Evolutionary conservation across 192 early-diverging fungal species (phyloP).

Genomic region (Geranomyces michiganensis): DNA sequence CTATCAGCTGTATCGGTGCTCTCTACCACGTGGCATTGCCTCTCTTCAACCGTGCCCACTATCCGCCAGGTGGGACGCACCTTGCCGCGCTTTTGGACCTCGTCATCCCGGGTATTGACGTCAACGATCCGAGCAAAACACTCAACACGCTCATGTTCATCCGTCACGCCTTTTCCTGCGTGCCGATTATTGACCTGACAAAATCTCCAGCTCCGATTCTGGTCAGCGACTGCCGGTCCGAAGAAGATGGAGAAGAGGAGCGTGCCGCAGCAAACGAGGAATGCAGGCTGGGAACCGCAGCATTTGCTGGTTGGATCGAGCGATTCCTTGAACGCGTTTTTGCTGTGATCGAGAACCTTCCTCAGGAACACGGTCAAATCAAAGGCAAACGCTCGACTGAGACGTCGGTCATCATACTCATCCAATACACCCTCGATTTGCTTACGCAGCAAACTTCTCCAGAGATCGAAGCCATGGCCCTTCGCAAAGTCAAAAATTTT

Average conservation of each 20-base stretch:
- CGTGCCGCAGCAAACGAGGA: conserved; percentile 68
- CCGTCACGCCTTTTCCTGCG: conserved; percentile 60
- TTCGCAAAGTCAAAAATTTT: conserved; percentile 63
- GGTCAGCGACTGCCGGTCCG: conserved; percentile 40
- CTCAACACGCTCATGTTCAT: conserved; percentile 72
- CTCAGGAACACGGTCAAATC: conserved; percentile 56
- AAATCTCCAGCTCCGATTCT: conserved; percentile 35
- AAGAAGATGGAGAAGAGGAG: conserved; percentile 49
- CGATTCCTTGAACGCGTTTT: conserved; percentile 81
- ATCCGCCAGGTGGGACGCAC: conserved; percentile 84
- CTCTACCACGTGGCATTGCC: conserved; percentile 72
- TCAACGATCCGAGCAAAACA: conserved; percentile 90
- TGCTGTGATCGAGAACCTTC: conserved; percentile 76
- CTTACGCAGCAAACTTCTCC: conserved; percentile 71
- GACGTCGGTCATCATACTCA: conserved; percentile 11
- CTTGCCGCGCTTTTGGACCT: conserved; percentile 76
- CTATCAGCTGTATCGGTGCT: conserved; percentile 76
- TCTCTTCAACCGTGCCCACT: conserved; percentile 73
- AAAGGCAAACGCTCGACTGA: conserved; percentile 15
- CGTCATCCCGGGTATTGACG: conserved; percentile 86
- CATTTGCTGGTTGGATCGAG: conserved; percentile 87
- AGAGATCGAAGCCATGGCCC: conserved; percentile 62
- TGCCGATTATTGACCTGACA: conserved; percentile 70
- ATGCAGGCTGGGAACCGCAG: conserved; percentile 70
- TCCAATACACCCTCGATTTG: conserved; percentile 66